A percentile compares a stretch with the other conserved stretches of the same genome.
phyloP scores from a whole-genome alignment of 768 basidiomycete species.

The Mycena alexandri region DNA sequence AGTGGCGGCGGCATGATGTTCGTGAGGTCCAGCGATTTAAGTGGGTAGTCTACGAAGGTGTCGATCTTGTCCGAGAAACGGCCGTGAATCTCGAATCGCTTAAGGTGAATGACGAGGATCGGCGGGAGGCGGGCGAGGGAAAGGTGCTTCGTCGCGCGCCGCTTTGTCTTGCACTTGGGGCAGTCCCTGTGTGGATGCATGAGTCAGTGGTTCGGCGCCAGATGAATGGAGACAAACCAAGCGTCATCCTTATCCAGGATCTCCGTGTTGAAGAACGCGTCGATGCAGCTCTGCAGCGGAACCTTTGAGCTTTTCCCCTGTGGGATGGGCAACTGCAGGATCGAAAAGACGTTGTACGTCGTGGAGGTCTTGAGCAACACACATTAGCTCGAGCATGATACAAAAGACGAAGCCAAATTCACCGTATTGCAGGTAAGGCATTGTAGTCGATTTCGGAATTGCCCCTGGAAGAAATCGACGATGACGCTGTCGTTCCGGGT shows the following conservation, averaged over 20 bases:
- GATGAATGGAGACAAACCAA: constrained; percentile 68
- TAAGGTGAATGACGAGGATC: constrained; percentile 91
- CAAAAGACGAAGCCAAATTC: constrained; percentile 34
- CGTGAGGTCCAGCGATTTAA: constrained; percentile 70
- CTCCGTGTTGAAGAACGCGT: constrained; percentile 92
- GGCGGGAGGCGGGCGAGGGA: constrained; percentile 94
- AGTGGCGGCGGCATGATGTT: constrained; percentile 89
- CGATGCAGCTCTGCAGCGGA: constrained; percentile 83
- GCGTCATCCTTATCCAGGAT: constrained; percentile 93
- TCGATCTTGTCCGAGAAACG: constrained; percentile 97
- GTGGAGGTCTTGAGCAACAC: constrained; percentile 84
- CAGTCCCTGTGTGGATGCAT: constrained; percentile 77
- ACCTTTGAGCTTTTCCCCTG: constrained; percentile 70
- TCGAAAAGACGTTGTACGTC: constrained; percentile 97
- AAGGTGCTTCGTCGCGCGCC: constrained; percentile 87
- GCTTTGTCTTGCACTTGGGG: constrained; percentile 90
- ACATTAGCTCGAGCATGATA: constrained; percentile 7
- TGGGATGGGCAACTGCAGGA: constrained; percentile 91
- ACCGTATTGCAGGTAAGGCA: constrained; percentile 94
- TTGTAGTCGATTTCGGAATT: constrained; percentile 90
- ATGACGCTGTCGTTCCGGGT: constrained; percentile 93
- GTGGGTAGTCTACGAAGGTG: constrained; percentile 92
- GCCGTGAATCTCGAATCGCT: constrained; percentile 92
- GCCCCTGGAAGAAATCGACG: constrained; percentile 98
- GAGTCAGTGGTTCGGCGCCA: not conserved